Conservation (phyloP, 2,329 filamentous ascomycete genomes). For the Fusarium bactridioides region DNA sequence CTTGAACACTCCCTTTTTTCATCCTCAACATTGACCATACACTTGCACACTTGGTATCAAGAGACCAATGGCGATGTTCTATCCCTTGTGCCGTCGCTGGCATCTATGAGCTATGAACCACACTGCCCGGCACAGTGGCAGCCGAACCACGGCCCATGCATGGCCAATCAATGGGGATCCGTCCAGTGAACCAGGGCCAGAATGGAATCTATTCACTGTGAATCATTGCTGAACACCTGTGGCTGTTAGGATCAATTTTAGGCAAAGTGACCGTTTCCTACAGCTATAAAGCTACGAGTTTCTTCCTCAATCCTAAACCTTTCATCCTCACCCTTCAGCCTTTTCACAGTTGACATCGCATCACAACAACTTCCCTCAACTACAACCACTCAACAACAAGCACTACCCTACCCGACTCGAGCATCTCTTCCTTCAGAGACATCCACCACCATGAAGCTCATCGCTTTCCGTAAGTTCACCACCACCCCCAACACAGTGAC, state of each 20-base stretch:
- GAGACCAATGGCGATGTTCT: accelerated
- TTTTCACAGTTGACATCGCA: background rate
- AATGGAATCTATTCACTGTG: background rate
- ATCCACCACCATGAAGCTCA: background rate
- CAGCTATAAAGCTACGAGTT: background rate
- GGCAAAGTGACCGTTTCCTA: accelerated
- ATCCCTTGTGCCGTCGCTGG: background rate
- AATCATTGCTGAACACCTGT: background rate
- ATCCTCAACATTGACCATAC: accelerated
- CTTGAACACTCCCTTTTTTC: background rate
- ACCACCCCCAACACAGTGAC: background rate
- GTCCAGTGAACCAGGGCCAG: accelerated
- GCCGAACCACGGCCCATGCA: background rate
- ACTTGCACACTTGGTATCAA: accelerated
- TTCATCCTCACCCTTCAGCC: background rate
- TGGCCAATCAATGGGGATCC: background rate
- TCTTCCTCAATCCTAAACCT: accelerated
- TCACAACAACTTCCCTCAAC: background rate
- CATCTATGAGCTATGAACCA: background rate
- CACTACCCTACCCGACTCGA: background rate
- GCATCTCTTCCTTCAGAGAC: background rate
- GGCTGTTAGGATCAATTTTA: accelerated
- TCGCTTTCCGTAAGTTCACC: background rate
- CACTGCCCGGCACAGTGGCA: background rate
- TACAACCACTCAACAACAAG: background rate